Base-by-base conservation (phyloP, 148 eudicot species). In the Rhododendron mucronatum region DNA sequence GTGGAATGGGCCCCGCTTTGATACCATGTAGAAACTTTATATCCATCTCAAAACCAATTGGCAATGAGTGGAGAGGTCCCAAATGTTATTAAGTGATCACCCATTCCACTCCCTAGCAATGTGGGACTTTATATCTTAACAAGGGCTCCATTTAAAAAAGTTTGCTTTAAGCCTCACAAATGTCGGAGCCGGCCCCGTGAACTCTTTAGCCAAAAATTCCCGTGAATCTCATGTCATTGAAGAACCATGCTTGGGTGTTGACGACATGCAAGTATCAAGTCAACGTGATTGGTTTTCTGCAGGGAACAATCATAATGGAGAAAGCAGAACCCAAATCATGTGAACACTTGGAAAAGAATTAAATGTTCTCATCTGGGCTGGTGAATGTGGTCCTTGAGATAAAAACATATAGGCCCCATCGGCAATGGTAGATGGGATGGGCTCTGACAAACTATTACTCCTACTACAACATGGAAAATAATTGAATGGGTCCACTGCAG, bases 291-390 rank as follows among this genome's bases (percentile, higher is more conserved):
- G 63, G 63, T 5, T 80, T 50, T 28, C 20, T 50, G 39, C 50
- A 51, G 63, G 82, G 82, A 80, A 80, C 63, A 80, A 48, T 15
- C 37, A 51, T 51, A 14, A 41, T 80, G 47, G 63, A 12, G 51
- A 47, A 48, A 5, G 2, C 57, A 79, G n/a, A 80, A 48, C 23
- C 61, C 39, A 51, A 14, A 26, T 80, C 82, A 80, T 51, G 82
- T 80, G 82, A 51, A 2, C 21, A 5, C 65, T 30, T 51, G 37
- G 82, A 5, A 45, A 26, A 1, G 37, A 80, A 48, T 80, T 80
- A 50, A 48, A 80, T 51, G 21, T 28, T 51, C 39, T 48, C 82
- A 80, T 80, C 63, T 80, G 82, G 82, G 82, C 65, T 16, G 82
- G 37, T 80, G 30, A 0, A 5, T 80, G 63, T 48, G 61, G 82